Conservation (phyloP, 257 asterid species). For the Solanum chilense region DNA sequence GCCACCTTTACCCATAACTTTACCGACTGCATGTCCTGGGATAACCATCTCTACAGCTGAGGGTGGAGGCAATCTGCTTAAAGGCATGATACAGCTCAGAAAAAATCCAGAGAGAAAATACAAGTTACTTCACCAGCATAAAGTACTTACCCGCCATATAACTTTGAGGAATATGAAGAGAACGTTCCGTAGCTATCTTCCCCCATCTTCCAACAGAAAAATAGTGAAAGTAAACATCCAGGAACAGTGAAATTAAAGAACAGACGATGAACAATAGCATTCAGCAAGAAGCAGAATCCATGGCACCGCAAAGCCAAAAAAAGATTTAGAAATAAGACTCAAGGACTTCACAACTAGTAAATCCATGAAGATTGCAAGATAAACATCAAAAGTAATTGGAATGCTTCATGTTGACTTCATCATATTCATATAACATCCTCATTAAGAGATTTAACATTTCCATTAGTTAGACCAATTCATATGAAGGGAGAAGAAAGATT, state of each 20-base stretch:
- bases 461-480: neutral
- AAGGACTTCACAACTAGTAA: neutral
- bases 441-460: neutral
- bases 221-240: neutral
- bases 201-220: conserved; percentile 39
- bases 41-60: conserved; percentile 71
- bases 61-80: conserved; percentile 67
- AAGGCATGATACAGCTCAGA: neutral
- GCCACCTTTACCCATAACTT: conserved; percentile 87
- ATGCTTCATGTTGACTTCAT: neutral
- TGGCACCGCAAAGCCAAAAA: neutral
- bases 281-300: neutral
- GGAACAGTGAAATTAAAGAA: neutral
- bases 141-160: conserved; percentile 54
- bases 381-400: neutral
- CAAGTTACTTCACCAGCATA: neutral
- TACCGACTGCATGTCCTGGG: conserved; percentile 80
- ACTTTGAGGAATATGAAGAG: conserved; percentile 52
- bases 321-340: neutral
- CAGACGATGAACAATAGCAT: neutral
- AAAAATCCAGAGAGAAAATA: neutral
- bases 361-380: neutral
- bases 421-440: neutral
- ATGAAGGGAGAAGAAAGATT: neutral
- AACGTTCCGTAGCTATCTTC: conserved; percentile 54